Evolutionary conservation across 1,284 basidiomycete genomes (phyloP).

Genomic region (Ustilago loliicola): DNA sequence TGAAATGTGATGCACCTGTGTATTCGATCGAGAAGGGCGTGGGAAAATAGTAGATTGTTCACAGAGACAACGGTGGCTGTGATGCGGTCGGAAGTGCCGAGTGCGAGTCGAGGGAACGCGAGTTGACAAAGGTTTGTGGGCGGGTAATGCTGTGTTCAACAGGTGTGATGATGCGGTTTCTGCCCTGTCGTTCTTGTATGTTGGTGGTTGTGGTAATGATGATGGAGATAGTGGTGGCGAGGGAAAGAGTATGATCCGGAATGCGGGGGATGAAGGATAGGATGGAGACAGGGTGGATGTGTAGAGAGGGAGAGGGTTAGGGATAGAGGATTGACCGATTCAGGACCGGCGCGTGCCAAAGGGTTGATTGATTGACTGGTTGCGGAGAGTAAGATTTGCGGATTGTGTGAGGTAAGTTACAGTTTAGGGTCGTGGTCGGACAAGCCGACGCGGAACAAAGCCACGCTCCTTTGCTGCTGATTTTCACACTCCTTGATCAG

Average conservation of each 20-base stretch:
- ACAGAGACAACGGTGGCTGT: neutral
- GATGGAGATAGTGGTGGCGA: constrained; percentile 4
- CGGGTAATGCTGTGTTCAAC: neutral
- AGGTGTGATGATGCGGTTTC: neutral
- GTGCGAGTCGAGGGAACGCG: neutral
- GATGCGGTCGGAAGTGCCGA: neutral
- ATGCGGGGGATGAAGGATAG: neutral
- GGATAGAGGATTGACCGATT: constrained; percentile 13
- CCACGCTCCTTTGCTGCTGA: neutral
- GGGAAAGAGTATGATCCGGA: neutral
- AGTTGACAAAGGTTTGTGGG: neutral
- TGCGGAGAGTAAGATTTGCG: constrained; percentile 26
- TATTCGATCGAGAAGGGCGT: neutral
- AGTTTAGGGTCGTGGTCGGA: constrained; percentile 8
- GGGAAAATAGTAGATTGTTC: neutral
- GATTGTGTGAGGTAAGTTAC: constrained; percentile 25
- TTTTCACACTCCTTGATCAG: neutral
- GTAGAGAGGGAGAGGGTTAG: constrained; percentile 1
- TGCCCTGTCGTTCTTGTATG: neutral
- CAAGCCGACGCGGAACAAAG: constrained; percentile 7
- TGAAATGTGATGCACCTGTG: neutral
- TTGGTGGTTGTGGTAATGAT: neutral
- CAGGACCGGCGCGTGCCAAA: constrained; percentile 18
- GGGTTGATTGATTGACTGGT: constrained; percentile 4
- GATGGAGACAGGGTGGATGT: neutral